These are phyloP conservation scores for Cytospora piceae DNA, from an alignment of 2,329 filamentous ascomycete genomes.

Conservation along the genomic window DNA sequence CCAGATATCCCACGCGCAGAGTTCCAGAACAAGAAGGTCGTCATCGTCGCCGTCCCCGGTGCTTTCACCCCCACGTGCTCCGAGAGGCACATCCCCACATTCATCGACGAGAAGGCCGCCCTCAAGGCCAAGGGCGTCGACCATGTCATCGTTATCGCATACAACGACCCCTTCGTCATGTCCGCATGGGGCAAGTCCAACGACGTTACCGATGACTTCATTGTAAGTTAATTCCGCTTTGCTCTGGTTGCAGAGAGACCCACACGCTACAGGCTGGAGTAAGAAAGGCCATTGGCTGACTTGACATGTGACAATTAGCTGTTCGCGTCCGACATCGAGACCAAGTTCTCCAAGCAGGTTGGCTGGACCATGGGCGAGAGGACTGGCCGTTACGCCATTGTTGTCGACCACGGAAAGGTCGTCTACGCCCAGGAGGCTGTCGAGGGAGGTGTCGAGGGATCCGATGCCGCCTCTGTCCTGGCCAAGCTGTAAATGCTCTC, in stretches of 20 bases:
- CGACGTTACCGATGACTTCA: slow-evolving; percentile 69
- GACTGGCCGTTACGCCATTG: slow-evolving; percentile 77
- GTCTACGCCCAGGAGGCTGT: slow-evolving; percentile 75
- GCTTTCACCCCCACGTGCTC: slow-evolving; percentile 90
- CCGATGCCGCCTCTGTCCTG: slow-evolving; percentile 58
- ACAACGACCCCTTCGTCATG: slow-evolving; percentile 88
- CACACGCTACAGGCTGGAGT: too few relatives aligned
- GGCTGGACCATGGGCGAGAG: slow-evolving; percentile 78
- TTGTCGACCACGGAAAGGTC: slow-evolving; percentile 83
- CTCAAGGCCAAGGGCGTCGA: slow-evolving; percentile 83
- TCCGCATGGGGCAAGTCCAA: slow-evolving; percentile 90
- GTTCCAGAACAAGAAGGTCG: slow-evolving; percentile 59
- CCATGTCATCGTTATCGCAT: slow-evolving; percentile 77
- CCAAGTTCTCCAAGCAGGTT: slow-evolving; percentile 75
- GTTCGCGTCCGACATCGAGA: slow-evolving; percentile 72
- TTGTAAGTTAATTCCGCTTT: slow-evolving; percentile 45
- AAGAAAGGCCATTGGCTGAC: slow-evolving; percentile 9
- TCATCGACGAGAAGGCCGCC: slow-evolving; percentile 71
- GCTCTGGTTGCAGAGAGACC: neutral
- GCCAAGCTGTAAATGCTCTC: slow-evolving; percentile 51
- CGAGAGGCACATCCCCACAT: slow-evolving; percentile 78
- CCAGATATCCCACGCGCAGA: slow-evolving; percentile 42
- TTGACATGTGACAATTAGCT: slow-evolving; percentile 47
- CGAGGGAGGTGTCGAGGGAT: slow-evolving; percentile 48
- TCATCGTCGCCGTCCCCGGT: slow-evolving; percentile 62